Evolutionary conservation across 305 asterid genomes (phyloP), one percentile per base, ranked within the genome.

Genomic region (Fraxinus xanthoxyloides): DNA sequence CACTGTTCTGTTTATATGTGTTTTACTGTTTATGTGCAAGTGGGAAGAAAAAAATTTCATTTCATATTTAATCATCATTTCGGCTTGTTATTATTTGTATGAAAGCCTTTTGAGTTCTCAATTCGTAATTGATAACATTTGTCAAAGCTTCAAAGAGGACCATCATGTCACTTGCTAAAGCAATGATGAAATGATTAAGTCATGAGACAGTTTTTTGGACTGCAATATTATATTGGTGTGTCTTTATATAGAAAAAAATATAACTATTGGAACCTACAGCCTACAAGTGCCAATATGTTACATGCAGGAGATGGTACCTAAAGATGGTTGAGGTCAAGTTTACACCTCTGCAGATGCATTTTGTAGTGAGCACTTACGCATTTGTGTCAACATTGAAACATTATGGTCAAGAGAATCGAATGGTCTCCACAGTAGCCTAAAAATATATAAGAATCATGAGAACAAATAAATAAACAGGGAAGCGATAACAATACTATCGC

Each of bases 1-100:
- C 51, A 72, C 12, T 72, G 78, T 81, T 72, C 75, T 81, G 23
- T 65, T 67, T 70, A 30, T 77, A 63, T 24, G 67, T 75, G 76
- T 72, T 28, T 28, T 2, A 26, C 34, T 69, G n/a, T 31, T 7
- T 28, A 43, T 43, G 24, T 31, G 74, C 74, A 21, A 21, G 69
- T 59, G 72, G 26, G 54, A 67, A 15, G 21, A 72, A 26, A 5
- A 77, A 30, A 73, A 46, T 36, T 4, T 13, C 5, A n/a, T 30
- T 51, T 19, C 63, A 35, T 51, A 77, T 74, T 43, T 23, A 15
- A 0, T 80, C 48, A 48, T 6, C 74, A 24, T 82, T 72, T 32
- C 26, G 17, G 19, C 84, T 30, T 36, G 77, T 80, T 77, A 65
- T 54, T 54, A 13, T 74, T 48, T 72, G 54, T 13, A 7, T 24